phyloP scores from a whole-genome alignment of 345 rosid species.

The Syzygium jambos region DNA sequence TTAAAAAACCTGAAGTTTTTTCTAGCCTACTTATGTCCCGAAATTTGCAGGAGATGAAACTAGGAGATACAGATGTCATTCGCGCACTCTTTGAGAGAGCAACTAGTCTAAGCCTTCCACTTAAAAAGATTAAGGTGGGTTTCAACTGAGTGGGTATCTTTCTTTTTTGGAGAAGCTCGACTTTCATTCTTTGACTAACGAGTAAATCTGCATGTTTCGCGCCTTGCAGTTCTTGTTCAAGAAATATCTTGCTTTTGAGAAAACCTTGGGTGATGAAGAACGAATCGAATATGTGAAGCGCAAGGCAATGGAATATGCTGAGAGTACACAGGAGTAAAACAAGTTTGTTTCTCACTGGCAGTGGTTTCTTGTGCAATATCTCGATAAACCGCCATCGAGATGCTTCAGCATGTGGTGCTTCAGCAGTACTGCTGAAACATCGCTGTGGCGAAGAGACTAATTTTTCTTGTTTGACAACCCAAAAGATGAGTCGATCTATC shows the following conservation, averaged over 20 bases:
- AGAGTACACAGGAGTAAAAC: conserved; percentile 28
- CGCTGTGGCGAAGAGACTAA: not conserved
- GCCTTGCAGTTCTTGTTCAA: conserved; percentile 74
- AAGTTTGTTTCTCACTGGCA: not conserved
- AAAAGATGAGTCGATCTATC: not conserved
- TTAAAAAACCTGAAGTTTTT: not conserved
- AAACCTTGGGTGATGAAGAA: conserved; percentile 47
- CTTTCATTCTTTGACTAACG: not conserved
- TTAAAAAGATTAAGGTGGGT: conserved; percentile 78
- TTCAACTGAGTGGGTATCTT: not conserved
- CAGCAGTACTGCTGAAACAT: not conserved
- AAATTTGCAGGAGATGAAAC: conserved; percentile 57
- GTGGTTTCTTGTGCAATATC: not conserved
- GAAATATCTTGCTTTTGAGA: conserved; percentile 79
- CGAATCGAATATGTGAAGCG: conserved; percentile 58
- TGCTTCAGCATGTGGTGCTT: not conserved
- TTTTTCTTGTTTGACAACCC: not conserved
- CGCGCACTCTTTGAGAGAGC: conserved; percentile 85
- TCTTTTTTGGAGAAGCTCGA: not conserved
- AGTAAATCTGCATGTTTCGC: not conserved
- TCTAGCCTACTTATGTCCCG: not conserved
- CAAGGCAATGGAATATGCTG: conserved; percentile 81
- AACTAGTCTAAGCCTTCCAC: conserved; percentile 71
- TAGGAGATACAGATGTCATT: conserved; percentile 61
- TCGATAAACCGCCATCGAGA: not conserved